Percentiles rank a stretch among this genome's conserved stretches.
Conservation (phyloP, 495 filamentous ascomycete species). For the Penicillium lividum region DNA sequence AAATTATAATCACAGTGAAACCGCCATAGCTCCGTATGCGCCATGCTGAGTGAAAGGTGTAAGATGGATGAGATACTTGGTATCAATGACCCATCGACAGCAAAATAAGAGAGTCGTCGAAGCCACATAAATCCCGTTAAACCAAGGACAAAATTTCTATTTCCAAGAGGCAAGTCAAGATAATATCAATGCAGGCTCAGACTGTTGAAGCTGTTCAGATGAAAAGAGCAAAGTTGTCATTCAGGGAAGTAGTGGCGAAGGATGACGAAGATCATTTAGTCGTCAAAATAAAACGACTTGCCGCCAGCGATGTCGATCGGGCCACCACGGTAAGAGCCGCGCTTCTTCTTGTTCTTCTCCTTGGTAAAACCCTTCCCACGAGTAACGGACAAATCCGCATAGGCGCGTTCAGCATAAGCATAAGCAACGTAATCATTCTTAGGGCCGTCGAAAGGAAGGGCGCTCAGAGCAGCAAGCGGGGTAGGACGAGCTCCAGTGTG, state of each 20-base stretch:
- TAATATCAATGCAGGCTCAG: not conserved
- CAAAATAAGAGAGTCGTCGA: not conserved
- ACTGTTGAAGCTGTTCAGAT: not conserved
- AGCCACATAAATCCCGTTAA: not conserved
- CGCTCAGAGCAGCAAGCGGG: slow-evolving; percentile 49
- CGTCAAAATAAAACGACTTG: slow-evolving; percentile 84
- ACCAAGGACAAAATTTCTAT: not conserved
- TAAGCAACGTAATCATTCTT: slow-evolving; percentile 77
- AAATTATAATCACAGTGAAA: slow-evolving; percentile 16
- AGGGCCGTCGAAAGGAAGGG: slow-evolving; percentile 45
- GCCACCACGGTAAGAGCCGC: slow-evolving; percentile 85
- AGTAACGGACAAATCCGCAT: slow-evolving; percentile 82
- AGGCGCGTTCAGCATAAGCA: slow-evolving; percentile 86
- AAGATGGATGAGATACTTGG: not conserved
- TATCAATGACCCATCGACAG: not conserved
- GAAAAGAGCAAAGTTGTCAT: not conserved
- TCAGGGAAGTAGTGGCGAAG: not conserved
- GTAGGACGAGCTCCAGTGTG: slow-evolving; percentile 47
- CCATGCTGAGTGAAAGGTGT: slow-evolving; percentile 28
- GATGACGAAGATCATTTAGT: slow-evolving; percentile 46
- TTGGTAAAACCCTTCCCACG: slow-evolving; percentile 98
- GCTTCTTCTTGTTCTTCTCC: slow-evolving; percentile 96
- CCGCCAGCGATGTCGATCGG: slow-evolving; percentile 69
- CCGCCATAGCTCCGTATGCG: slow-evolving; percentile 30
- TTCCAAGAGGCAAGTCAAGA: not conserved